These are phyloP conservation scores for Apiospora kogelbergensis DNA, from an alignment of 2,329 filamentous ascomycete species.

Conservation along the genomic window DNA sequence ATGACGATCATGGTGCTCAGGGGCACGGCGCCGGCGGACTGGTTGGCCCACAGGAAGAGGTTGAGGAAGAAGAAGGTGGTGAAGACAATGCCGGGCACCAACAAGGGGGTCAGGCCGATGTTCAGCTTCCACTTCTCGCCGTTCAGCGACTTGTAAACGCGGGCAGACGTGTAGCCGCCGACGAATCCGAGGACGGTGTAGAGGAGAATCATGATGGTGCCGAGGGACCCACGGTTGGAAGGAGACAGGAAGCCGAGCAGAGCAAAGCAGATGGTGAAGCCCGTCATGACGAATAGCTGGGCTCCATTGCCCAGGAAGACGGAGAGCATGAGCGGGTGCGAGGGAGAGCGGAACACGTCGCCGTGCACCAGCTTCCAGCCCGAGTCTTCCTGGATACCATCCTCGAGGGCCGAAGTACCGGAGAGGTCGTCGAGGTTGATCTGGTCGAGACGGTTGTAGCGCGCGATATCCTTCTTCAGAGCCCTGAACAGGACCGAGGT, in stretches of 20 bases:
- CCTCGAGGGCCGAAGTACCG: constrained; percentile 76
- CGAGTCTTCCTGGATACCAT: constrained; percentile 95
- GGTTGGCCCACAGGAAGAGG: constrained; percentile 92
- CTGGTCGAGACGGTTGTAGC: constrained; percentile 92
- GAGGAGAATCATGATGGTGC: constrained; percentile 88
- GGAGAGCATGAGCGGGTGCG: constrained; percentile 79
- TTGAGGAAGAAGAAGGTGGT: constrained; percentile 88
- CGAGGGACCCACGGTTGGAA: constrained; percentile 90
- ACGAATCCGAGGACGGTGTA: constrained; percentile 93
- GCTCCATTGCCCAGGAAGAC: constrained; percentile 90
- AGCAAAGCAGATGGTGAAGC: constrained; percentile 89
- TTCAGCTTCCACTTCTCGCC: constrained; percentile 95
- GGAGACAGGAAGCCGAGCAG: constrained; percentile 93
- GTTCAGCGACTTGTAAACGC: constrained; percentile 91
- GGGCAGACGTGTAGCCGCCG: constrained; percentile 84
- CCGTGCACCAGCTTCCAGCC: constrained; percentile 98
- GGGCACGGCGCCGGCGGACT: constrained; percentile 89
- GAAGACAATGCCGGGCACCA: constrained; percentile 88
- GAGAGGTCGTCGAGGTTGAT: constrained; percentile 88
- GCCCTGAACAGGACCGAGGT: constrained; percentile 88
- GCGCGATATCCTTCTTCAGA: constrained; percentile 89
- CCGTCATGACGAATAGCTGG: constrained; percentile 97
- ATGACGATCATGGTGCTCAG: constrained; percentile 97
- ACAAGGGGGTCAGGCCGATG: constrained; percentile 81
- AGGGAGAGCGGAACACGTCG: constrained; percentile 90